A percentile compares a stretch with the other conserved stretches of the same genome.
Conservation (phyloP, 2,329 filamentous ascomycete genomes). For the Exophiala phaeomuriformis region DNA sequence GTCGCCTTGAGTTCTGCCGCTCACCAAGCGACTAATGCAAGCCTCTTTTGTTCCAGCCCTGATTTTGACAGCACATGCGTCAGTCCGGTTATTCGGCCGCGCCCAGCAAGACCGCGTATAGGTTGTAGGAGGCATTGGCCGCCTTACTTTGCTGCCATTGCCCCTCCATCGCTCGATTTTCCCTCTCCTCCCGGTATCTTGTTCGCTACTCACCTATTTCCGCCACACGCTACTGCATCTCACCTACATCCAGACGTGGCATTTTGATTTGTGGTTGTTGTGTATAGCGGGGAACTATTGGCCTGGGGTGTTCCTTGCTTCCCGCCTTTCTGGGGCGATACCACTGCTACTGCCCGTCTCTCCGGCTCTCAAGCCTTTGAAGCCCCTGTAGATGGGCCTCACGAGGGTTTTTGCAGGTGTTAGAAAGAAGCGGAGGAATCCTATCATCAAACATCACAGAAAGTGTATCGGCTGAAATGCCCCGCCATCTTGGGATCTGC, state of each 20-base stretch:
- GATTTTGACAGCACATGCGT: constrained; percentile 21
- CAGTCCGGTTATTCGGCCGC: background rate
- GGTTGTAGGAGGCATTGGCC: constrained; percentile 17
- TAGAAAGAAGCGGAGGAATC: background rate
- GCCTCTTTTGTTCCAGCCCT: constrained; percentile 20
- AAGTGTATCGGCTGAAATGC: constrained; percentile 4
- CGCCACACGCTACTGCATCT: constrained; percentile 14
- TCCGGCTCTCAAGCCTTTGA: background rate
- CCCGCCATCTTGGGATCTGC: background rate
- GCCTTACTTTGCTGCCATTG: constrained; percentile 13
- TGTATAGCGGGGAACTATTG: background rate
- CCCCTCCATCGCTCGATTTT: constrained; percentile 7
- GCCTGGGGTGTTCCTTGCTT: constrained; percentile 4
- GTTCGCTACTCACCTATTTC: constrained; percentile 4
- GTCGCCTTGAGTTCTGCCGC: constrained; percentile 7
- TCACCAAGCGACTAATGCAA: constrained; percentile 15
- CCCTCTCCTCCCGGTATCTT: background rate
- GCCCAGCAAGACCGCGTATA: no score
- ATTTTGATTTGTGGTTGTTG: background rate
- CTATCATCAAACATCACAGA: background rate
- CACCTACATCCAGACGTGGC: constrained; percentile 4
- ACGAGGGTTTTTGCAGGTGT: background rate
- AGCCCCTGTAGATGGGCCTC: background rate
- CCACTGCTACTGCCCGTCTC: background rate
- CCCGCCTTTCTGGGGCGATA: constrained; percentile 6